These are phyloP conservation scores for Debaryomyces tyrocola DNA, from an alignment of 805 yeast species.

Conservation along the genomic window DNA sequence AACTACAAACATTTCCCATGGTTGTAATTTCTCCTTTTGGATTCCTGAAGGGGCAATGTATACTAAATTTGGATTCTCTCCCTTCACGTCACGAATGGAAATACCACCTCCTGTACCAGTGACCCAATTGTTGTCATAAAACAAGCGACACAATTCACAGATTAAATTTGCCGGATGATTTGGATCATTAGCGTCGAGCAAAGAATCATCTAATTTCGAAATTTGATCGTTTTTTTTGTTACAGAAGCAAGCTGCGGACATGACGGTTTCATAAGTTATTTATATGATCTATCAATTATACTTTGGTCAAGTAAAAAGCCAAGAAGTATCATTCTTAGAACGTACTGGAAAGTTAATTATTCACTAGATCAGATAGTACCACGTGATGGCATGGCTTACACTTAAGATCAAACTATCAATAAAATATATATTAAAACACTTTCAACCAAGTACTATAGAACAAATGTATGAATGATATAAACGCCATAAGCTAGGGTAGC, in stretches of 20 bases:
- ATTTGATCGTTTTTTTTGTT: neutral
- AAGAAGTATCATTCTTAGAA: too few relatives aligned
- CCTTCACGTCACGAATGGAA: constrained; percentile 59
- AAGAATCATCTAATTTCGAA: constrained; percentile 32
- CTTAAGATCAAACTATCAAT: neutral
- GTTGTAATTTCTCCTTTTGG: constrained; percentile 84
- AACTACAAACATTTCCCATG: constrained; percentile 79
- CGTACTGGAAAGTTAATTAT: too few relatives aligned
- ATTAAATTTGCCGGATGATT: constrained; percentile 82
- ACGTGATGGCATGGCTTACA: neutral
- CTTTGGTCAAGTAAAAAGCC: too few relatives aligned
- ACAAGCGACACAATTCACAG: constrained; percentile 74
- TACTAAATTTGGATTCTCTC: constrained; percentile 45
- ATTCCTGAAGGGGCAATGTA: constrained; percentile 95
- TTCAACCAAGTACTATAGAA: constrained; percentile 5
- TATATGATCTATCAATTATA: too few relatives aligned
- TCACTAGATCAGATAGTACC: neutral
- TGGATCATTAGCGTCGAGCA: constrained; percentile 19
- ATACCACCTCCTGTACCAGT: constrained; percentile 97
- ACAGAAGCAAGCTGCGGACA: constrained; percentile 3
- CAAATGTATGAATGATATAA: constrained; percentile 6
- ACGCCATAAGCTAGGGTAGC: neutral
- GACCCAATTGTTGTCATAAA: constrained; percentile 85
- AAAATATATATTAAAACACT: constrained; percentile 3
- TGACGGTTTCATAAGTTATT: neutral